phyloP scores from a whole-genome alignment of 192 early-diverging fungal species.

The Oehlia diaphana region DNA sequence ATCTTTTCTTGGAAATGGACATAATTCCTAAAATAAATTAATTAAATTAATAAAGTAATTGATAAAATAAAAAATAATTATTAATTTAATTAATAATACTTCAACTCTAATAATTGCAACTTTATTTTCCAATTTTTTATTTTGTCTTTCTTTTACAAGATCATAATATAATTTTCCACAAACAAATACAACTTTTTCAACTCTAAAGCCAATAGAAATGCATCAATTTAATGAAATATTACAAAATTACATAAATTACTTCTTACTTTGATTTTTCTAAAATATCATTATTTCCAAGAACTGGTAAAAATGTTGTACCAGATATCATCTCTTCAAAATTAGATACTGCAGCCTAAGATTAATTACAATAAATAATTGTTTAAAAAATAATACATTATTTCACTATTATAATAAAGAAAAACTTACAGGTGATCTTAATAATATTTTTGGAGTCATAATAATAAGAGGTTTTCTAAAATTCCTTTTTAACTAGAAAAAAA shows the following conservation, averaged over 20 bases:
- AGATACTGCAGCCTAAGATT: conserved; percentile 55
- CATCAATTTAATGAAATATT: background rate
- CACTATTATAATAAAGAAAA: background rate
- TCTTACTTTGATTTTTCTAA: conserved; percentile 34
- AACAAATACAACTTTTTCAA: conserved; percentile 80
- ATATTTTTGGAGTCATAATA: conserved; percentile 73
- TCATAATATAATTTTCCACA: conserved; percentile 95
- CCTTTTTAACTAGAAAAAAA: conserved; percentile 63
- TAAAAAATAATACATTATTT: background rate
- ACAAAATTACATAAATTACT: background rate
- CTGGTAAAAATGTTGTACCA: conserved; percentile 82
- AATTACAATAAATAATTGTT: background rate
- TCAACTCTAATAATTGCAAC: conserved; percentile 89
- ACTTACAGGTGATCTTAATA: conserved; percentile 61
- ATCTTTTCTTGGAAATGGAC: conserved; percentile 83
- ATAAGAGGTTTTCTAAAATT: conserved; percentile 95
- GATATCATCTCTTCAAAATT: conserved; percentile 79
- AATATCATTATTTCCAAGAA: conserved; percentile 66
- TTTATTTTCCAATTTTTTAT: conserved; percentile 50
- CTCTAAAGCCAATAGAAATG: conserved; percentile 18
- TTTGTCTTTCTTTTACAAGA: conserved; percentile 75
- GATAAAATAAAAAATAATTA: background rate
- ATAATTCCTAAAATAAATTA: conserved; percentile 63
- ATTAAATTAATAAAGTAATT: background rate
- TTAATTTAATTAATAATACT: conserved; percentile 16